Base-by-base conservation (phyloP, 2,329 filamentous ascomycete genomes). In the Stagonosporopsis cucurbitacearum region DNA sequence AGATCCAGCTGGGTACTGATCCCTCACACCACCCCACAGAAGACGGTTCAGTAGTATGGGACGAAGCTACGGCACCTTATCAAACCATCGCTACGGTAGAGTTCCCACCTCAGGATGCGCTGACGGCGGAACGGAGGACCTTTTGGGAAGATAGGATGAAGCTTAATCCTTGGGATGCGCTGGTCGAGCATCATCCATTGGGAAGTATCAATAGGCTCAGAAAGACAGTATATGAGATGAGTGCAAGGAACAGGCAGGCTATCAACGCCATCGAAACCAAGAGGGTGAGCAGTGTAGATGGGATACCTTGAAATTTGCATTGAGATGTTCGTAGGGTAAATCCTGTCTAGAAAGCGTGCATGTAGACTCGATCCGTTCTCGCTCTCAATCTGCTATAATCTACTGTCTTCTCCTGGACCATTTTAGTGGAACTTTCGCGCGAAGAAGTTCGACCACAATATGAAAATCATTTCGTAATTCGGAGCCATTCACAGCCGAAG, bases 61-160 rank as follows among this genome's bases (percentile, higher is more conserved):
- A 73, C 25, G 66, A 74, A 61, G 63, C 55, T 6, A 69, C 68
- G 17, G 62, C 64, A 13, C 69, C 67, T 2, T 74, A 69, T 37
- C 67, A 74, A 23, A 69, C 67, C 6, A 63, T 73, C 7, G 70
- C 59, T 2, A 66, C 57, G 3, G 40, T 72, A 1, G 60, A 61
- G 15, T 65, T 74, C 19, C 67, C 66, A 1, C 57, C 63, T 12
- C 67, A 74, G 42, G 59, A 73, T 44, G 57, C 63, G 3, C 62
- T 71, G 15, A 57, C 51, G 4, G 59, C 67, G 1, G 48, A 62
- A 37, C 52, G 70, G 6, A 57, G 64, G 30, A 57, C 61, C 0
- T 72, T 66, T 28, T 74, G 70, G 33, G 67, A 73, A 37, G 67
- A 73, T 35, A 55, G 45, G 2, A 65, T 73, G 69, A 66, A 62